A percentile compares a stretch with the other conserved stretches of the same genome.
These are phyloP conservation scores for Lagenidium giganteum DNA, from an alignment of 352 stramenopile species.

Conservation along the genomic window DNA sequence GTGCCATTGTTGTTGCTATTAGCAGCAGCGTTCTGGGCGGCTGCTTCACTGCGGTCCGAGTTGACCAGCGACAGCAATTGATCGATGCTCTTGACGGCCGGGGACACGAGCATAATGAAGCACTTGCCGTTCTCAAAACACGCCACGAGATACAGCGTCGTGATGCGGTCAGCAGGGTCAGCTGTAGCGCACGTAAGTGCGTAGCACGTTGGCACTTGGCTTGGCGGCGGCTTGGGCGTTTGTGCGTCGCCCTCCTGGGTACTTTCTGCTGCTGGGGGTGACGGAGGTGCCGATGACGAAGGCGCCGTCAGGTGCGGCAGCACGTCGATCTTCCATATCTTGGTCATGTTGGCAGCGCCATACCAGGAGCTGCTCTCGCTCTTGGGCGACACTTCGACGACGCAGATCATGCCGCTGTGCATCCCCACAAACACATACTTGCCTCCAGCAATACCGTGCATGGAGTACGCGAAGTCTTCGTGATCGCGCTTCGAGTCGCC, in stretches of 20 bases:
- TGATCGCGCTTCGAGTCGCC: conserved; percentile 32
- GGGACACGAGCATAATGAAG: conserved; percentile 73
- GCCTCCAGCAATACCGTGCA: conserved; percentile 42
- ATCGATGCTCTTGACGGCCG: conserved; percentile 49
- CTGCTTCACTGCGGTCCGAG: conserved; percentile 27
- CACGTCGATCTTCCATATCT: conserved; percentile 81
- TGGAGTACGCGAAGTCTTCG: conserved; percentile 37
- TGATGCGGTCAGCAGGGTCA: conserved; percentile 18
- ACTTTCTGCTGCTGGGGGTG: no score
- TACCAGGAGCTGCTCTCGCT: conserved; percentile 27
- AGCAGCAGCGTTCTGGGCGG: no score
- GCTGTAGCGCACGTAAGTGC: conserved; percentile 40
- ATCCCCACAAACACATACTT: conserved; percentile 72
- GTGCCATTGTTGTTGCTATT: no score
- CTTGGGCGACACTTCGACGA: conserved; percentile 37
- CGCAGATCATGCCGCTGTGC: conserved; percentile 62
- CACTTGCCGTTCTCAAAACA: conserved; percentile 76
- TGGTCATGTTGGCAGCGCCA: conserved; percentile 17
- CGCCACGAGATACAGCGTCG: conserved; percentile 50
- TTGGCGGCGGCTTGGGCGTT: not conserved
- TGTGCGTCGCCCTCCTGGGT: conserved; percentile 3
- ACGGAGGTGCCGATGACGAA: not conserved
- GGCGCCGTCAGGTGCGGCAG: conserved; percentile 32
- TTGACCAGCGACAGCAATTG: conserved; percentile 76
- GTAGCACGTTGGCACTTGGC: conserved; percentile 39